Conservation (phyloP, 495 filamentous ascomycete genomes). For the Clohesyomyces aquaticus region DNA sequence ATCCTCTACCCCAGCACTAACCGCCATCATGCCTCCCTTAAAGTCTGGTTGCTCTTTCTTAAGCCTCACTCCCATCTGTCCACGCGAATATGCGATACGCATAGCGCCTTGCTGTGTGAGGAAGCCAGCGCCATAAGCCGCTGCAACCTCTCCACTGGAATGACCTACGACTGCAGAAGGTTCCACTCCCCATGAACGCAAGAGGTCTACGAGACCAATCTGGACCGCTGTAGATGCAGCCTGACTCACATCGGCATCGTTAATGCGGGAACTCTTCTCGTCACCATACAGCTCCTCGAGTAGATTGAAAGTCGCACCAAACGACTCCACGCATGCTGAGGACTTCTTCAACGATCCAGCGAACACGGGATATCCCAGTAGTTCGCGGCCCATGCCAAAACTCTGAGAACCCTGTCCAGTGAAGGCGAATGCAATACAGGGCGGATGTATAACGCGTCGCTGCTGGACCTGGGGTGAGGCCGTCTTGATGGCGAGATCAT, state of each 20-base stretch:
- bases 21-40: background rate
- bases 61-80: background rate
- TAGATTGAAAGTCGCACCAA: slow-evolving; percentile 4
- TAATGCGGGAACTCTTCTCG: background rate
- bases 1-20: background rate
- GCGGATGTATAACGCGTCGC: background rate
- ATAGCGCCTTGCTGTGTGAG: background rate
- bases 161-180: slow-evolving; percentile 1
- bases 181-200: slow-evolving; percentile 2
- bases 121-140: background rate
- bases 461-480: background rate
- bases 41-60: background rate
- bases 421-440: slow-evolving; percentile 1
- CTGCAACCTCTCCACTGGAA: background rate
- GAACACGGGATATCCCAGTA: background rate
- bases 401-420: slow-evolving; percentile 2
- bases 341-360: background rate
- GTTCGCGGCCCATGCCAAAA: slow-evolving; percentile 1
- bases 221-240: slow-evolving; percentile 3
- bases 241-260: slow-evolving; percentile 10
- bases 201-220: slow-evolving; percentile 6
- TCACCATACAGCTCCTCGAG: slow-evolving; percentile 8
- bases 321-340: slow-evolving; percentile 1
- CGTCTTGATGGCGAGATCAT: background rate
- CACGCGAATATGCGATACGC: background rate